Base-by-base conservation (phyloP, 1,284 basidiomycete species). In the Inonotus obliquus region DNA sequence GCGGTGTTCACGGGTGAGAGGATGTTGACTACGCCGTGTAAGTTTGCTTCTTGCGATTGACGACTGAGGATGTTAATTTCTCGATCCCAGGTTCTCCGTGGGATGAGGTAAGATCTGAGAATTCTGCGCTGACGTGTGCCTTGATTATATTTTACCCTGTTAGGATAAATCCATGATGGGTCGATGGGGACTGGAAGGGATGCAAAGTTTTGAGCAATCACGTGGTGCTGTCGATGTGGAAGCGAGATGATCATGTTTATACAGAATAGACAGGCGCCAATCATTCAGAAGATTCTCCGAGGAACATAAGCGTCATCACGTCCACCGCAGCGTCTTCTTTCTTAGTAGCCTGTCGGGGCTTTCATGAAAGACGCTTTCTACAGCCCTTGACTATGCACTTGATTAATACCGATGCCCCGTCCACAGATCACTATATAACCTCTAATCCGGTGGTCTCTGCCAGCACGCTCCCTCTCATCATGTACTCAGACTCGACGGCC, bases 1-100 rank as follows among this genome's bases (percentile, higher is more conserved):
- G 96, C 96, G 44, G 91, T 98, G 66, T 99, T 99, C 73, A 99
- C 96, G 19, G 96, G 96, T 47, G 94, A 98, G 72, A 82, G 89
- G 70, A 98, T 98, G 96, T 75, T 99, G 66, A 99, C 96, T 5
- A 98, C 96, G 13, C 96, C 96, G 52, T 96, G 90, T 89, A 68
- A 75, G 89, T 81, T 49, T 56, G 23, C 54, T 52, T 35, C 51
- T 52, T 17, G 5, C 38, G 38, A 41, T 41, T 13, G 47, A 61
- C 66, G 64, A 61, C 47, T 66, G 59, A 56, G 54, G 65, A 65
- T 29, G 65, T 23, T 62, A 63, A 53, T 48, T 39, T 47, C 17
- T 61, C 63, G 45, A 61, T 41, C 57, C 48, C 67, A 91, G 88
- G 89, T 71, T 88, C 90, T 7, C 88, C 90, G 52, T 94, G 92